Base-by-base conservation (phyloP, 768 basidiomycete species). In the Rhodotorula toruloides region DNA sequence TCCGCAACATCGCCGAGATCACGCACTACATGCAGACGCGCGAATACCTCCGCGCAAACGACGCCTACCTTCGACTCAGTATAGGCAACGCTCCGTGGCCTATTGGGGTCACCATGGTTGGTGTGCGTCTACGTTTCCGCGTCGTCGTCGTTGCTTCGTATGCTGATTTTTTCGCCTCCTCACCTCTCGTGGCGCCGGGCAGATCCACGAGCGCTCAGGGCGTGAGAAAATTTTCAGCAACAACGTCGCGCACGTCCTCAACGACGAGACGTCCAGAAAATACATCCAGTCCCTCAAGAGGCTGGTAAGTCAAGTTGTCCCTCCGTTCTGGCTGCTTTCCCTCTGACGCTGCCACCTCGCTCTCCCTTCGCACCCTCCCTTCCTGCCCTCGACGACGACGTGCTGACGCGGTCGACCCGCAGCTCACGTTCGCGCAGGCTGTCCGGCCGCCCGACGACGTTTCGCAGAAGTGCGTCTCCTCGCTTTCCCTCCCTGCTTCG, bases 31-130 rank as follows among this genome's bases (percentile, higher is more conserved):
- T 96, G 91, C 96, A 99, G 77, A 87, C 84, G 70, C 87, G 96
- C 36, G 86, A 93, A 77, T 99, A 99, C 73, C 91, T 97, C 77
- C 84, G 82, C 60, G 94, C 96, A 5, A 99, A 98, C 74, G 96
- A 99, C 76, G 87, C 93, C 0, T 99, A 99, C 77, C 84, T 99
- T 31, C 88, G 96, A 12, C 81, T 99, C 44, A 92, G 90, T 10
- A 99, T 99, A 70, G 96, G 96, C 40, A 99, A 96, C 74, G 94
- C 96, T 0, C 93, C 96, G 5, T 99, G 96, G 96, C 96, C 96
- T 3, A 99, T 99, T 74, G 96, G 96, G 48, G 96, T 99, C 14
- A 99, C 96, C 67, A 94, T 94, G 89, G 96, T 98, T 80, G 93
- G 91, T 46, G 44, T 46, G 44, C 19, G 44, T 46, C 19, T 25